Evolutionary conservation across 345 rosid species (phyloP).

Genomic region (Pelargonium nanum): DNA sequence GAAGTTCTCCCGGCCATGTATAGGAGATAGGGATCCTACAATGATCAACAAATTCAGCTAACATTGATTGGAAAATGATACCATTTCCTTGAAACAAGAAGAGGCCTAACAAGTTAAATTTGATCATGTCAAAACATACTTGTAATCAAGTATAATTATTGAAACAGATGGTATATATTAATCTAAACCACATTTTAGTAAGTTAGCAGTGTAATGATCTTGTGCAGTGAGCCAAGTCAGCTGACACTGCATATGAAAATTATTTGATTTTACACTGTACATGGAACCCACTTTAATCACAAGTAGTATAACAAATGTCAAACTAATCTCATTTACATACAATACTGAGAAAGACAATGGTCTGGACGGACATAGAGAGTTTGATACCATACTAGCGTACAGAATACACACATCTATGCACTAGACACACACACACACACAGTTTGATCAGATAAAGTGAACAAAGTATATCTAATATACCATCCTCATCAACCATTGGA

Average conservation of each 20-base stretch:
- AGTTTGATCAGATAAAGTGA: not conserved
- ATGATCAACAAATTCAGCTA: conserved; percentile 8
- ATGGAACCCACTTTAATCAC: too few species aligned
- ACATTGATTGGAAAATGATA: too few species aligned
- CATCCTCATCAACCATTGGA: conserved; percentile 86
- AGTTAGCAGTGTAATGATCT: too few species aligned
- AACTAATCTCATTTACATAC: too few species aligned
- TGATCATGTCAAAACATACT: too few species aligned
- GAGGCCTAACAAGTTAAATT: not conserved
- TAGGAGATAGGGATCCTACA: conserved; percentile 59
- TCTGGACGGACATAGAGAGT: not conserved
- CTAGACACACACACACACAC: too few species aligned
- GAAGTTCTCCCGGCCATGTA: conserved; percentile 15
- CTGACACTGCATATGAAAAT: too few species aligned
- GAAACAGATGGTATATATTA: too few species aligned
- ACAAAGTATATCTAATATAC: conserved; percentile 23
- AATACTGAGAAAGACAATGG: not conserved
- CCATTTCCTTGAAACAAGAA: too few species aligned
- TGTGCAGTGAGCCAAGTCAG: not conserved
- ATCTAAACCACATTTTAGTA: not conserved
- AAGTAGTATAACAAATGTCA: too few species aligned
- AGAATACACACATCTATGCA: not conserved
- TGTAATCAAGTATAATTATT: not conserved
- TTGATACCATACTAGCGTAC: not conserved
- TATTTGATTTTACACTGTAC: too few species aligned